Evolutionary conservation across 805 yeast genomes (phyloP).

Genomic region (Hermanozyma aechmeae): DNA sequence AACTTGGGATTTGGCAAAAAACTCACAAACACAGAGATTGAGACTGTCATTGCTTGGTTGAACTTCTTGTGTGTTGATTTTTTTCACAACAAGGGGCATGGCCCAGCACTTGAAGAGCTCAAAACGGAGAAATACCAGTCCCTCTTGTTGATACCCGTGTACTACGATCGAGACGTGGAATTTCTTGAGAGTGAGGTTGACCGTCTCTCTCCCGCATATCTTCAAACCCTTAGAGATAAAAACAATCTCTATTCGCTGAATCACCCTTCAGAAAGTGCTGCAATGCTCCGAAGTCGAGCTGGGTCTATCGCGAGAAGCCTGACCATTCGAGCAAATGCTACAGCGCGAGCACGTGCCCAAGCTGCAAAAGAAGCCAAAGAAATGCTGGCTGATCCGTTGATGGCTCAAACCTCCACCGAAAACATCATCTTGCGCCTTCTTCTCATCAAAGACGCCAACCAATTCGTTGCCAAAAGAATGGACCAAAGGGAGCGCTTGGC

Average conservation of each 20-base stretch:
- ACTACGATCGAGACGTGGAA: conserved; percentile 43
- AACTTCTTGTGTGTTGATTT: conserved; percentile 57
- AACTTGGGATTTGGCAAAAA: conserved; percentile 45
- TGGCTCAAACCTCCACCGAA: conserved; percentile 40
- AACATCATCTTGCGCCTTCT: conserved; percentile 67
- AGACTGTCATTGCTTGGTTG: conserved; percentile 65
- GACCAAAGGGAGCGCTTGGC: conserved; percentile 54
- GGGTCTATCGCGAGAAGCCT: conserved; percentile 50
- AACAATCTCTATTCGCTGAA: conserved; percentile 25
- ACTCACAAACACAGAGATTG: conserved; percentile 52
- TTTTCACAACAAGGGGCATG: conserved; percentile 74
- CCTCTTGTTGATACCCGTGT: conserved; percentile 52
- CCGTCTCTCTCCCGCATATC: conserved; percentile 44
- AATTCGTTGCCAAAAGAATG: conserved; percentile 49
- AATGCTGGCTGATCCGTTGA: conserved; percentile 21
- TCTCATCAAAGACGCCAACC: conserved; percentile 52
- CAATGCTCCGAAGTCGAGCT: conserved; percentile 20
- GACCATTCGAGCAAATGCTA: conserved; percentile 67
- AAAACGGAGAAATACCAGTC: conserved; percentile 58
- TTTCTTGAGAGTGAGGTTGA: conserved; percentile 52
- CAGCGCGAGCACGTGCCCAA: conserved; percentile 43
- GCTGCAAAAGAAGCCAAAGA: conserved; percentile 14
- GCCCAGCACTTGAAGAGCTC: conserved; percentile 60
- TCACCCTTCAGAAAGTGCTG: conserved; percentile 3
- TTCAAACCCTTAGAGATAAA: conserved; percentile 38